Base-by-base conservation (phyloP, 768 basidiomycete species). In the Amanita thiersii region DNA sequence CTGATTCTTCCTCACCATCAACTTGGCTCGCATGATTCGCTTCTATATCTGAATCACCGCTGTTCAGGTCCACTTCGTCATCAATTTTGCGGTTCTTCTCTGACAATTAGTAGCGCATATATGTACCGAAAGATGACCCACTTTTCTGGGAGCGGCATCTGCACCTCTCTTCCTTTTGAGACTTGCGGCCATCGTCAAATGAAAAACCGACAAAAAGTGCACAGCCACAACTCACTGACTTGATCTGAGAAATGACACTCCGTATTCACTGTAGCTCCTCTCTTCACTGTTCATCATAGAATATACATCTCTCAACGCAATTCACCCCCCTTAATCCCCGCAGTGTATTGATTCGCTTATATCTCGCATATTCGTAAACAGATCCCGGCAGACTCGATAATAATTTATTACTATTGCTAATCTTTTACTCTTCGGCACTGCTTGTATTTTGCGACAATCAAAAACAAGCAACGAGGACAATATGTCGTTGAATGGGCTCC, bases 161-260 rank as follows among this genome's bases (percentile, higher is more conserved):
- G 37, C 43, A 14, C n/a, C 46, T 44, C 55, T 47, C 40, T 57
- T 59, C 41, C 57, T 48, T 47, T 58, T 58, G 12, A 53, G 45
- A 39, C 50, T 51, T 28, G 44, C 37, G 15, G 50, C 46, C 54
- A 57, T 57, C 21, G 26, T 23, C n/a, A 17, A 24, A 26, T 24
- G 31, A 14, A 7, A 25, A 12, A 10, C n/a, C 30, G 31, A 10
- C 42, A 46, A 46, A 29, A 21, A n/a, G 17, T 44, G 42, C 46
- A 47, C 46, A 47, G 46, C 46, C 46, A 47, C 46, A 40, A 36
- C 14, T 39, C 26, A 28, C n/a, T 28, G 7, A 7, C 39, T 31
- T 21, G 25, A 34, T 20, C 32, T 20, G 30, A 48, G 44, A 3
- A 7, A 48, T 9, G 46, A 48, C 28, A 53, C 50, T 55, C 38